Conservation (phyloP, 169 alveolate species). For the Amoebophrya sp. region DNA sequence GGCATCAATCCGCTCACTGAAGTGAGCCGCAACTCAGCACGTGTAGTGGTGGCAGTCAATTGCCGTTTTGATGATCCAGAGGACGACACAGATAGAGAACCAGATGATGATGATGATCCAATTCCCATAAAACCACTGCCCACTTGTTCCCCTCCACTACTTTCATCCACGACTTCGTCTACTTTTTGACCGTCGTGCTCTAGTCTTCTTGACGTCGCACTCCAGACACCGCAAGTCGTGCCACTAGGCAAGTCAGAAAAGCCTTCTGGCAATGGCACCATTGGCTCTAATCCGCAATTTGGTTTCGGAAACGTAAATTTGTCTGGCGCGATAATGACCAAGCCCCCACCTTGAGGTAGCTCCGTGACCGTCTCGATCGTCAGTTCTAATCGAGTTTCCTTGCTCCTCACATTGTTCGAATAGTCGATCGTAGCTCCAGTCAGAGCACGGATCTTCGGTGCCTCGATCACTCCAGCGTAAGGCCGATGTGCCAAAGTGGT, state of each 20-base stretch:
- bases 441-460: background rate
- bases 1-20: background rate
- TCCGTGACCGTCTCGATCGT: constrained; percentile 19
- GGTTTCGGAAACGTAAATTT: background rate
- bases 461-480: background rate
- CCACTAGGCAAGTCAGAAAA: background rate
- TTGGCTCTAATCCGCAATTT: background rate
- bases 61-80: too few relatives aligned
- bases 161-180: background rate
- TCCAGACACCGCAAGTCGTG: background rate
- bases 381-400: background rate
- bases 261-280: background rate
- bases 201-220: background rate
- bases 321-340: background rate
- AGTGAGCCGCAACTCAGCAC: background rate
- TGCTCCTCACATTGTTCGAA: background rate
- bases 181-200: background rate
- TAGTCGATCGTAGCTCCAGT: background rate
- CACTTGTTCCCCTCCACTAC: too few relatives aligned
- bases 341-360: constrained; percentile 1
- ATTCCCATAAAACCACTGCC: too few relatives aligned
- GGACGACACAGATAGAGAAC: too few relatives aligned
- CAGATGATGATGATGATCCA: too few relatives aligned
- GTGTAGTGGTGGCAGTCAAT: background rate
- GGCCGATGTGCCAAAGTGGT: background rate